These are phyloP conservation scores for Spatholobus suberectus DNA, from an alignment of 306 rosid species.

Conservation along the genomic window DNA sequence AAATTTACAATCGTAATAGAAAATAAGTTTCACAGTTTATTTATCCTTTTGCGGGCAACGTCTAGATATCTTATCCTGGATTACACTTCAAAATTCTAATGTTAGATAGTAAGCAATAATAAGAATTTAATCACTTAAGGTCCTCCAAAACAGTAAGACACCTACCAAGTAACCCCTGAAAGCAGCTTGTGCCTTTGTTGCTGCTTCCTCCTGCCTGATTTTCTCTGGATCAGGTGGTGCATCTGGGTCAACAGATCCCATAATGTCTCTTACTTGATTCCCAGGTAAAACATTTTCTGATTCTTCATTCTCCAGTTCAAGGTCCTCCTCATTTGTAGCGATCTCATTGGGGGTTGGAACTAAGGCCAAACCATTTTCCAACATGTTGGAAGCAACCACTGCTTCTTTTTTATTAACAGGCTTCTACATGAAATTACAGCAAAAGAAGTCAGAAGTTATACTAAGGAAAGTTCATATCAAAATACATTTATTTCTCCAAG, in stretches of 20 bases:
- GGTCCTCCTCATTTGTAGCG: conserved; percentile 45
- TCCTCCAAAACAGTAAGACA: conserved; percentile 28
- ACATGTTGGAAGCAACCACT: conserved; percentile 51
- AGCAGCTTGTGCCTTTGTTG: conserved; percentile 74
- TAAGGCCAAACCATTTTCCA: conserved; percentile 51
- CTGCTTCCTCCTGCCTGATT: conserved; percentile 73
- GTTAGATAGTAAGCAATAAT: background rate
- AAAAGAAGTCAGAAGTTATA: conserved; percentile 33
- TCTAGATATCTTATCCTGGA: background rate
- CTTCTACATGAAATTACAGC: conserved; percentile 49
- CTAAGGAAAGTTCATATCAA: background rate
- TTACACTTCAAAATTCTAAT: background rate
- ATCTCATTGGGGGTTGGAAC: conserved; percentile 42
- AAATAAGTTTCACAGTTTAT: background rate
- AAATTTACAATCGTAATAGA: conserved; percentile 7
- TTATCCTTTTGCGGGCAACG: background rate
- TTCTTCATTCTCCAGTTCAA: conserved; percentile 55
- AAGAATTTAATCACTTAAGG: conserved; percentile 1
- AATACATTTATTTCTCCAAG: background rate
- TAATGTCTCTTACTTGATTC: conserved; percentile 56
- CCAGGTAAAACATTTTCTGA: conserved; percentile 45
- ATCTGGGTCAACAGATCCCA: conserved; percentile 53
- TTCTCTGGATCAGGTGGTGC: conserved; percentile 62
- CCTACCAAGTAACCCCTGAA: conserved; percentile 85
- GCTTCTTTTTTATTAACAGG: conserved; percentile 55